phyloP scores from a whole-genome alignment of 768 basidiomycete genomes.

The Hypsizygus marmoreus region DNA sequence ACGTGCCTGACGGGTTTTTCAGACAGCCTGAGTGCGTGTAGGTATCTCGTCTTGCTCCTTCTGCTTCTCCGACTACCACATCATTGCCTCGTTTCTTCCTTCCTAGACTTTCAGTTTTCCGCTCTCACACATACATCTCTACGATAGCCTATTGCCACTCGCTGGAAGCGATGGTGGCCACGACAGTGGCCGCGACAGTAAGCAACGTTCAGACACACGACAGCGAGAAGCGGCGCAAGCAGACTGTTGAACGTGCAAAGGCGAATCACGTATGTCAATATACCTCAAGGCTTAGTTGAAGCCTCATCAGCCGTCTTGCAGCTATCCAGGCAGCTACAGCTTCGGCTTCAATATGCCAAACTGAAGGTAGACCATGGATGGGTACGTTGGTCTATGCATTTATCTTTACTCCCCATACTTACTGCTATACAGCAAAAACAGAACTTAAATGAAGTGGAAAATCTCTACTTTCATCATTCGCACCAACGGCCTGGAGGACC shows the following conservation, averaged over 20 bases:
- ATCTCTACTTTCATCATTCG: conserved; percentile 77
- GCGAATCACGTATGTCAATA: conserved; percentile 52
- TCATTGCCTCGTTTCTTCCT: neutral
- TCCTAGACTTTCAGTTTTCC: neutral
- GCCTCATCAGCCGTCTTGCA: conserved; percentile 31
- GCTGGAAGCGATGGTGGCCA: conserved; percentile 38
- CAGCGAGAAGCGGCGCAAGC: conserved; percentile 47
- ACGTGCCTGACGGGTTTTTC: conserved; percentile 22
- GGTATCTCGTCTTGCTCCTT: conserved; percentile 1
- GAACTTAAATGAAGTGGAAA: conserved; percentile 79
- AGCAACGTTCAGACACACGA: conserved; percentile 31
- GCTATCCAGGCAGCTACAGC: conserved; percentile 72
- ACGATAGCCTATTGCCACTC: neutral
- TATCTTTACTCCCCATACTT: neutral
- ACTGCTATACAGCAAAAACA: conserved; percentile 65
- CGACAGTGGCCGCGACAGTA: conserved; percentile 27
- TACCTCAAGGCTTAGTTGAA: neutral
- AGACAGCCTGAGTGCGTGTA: conserved; percentile 15
- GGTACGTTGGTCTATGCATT: conserved; percentile 44
- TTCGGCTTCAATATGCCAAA: conserved; percentile 75
- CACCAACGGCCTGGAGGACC: conserved; percentile 49
- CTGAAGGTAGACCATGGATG: conserved; percentile 83
- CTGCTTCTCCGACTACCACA: neutral
- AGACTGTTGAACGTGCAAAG: conserved; percentile 56
- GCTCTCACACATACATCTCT: neutral